Percentiles rank a stretch among this genome's conserved stretches.
Conservation (phyloP, 2,329 filamentous ascomycete species). For the Fusarium sublunatum region DNA sequence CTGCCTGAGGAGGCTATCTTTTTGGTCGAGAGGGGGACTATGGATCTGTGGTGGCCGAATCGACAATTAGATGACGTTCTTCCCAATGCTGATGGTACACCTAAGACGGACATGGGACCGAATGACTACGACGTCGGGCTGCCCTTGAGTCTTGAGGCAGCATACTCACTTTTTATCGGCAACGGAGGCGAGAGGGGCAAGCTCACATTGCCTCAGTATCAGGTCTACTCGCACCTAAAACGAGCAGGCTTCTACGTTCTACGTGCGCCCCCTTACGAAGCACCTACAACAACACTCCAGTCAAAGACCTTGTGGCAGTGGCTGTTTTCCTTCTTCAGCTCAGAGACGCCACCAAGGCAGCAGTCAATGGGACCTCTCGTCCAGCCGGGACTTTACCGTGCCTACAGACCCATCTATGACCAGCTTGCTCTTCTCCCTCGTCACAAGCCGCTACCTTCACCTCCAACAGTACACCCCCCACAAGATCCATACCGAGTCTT, state of each 20-base stretch:
- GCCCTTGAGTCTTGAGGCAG: constrained; percentile 91
- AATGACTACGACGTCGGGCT: constrained; percentile 70
- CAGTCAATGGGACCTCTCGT: constrained; percentile 67
- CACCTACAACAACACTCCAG: constrained; percentile 28
- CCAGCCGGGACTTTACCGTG: constrained; percentile 72
- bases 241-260: constrained; percentile 84
- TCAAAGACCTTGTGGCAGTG: constrained; percentile 61
- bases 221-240: constrained; percentile 87
- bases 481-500: constrained; percentile 75
- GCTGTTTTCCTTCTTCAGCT: constrained; percentile 62
- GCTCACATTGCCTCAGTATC: constrained; percentile 80
- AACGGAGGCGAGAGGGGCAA: constrained; percentile 70
- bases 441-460: constrained; percentile 65
- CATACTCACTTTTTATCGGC: constrained; percentile 86
- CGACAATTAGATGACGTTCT: constrained; percentile 62
- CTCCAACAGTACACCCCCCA: constrained; percentile 44
- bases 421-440: constrained; percentile 79
- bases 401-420: constrained; percentile 77
- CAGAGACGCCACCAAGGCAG: constrained; percentile 41
- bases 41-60: constrained; percentile 88
- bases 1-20: constrained; percentile 93
- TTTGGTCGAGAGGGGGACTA: constrained; percentile 84
- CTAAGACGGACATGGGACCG: constrained; percentile 41
- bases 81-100: constrained; percentile 48
- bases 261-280: constrained; percentile 65